phyloP scores from a whole-genome alignment of 1,284 basidiomycete species.

The Ustilago nuda region DNA sequence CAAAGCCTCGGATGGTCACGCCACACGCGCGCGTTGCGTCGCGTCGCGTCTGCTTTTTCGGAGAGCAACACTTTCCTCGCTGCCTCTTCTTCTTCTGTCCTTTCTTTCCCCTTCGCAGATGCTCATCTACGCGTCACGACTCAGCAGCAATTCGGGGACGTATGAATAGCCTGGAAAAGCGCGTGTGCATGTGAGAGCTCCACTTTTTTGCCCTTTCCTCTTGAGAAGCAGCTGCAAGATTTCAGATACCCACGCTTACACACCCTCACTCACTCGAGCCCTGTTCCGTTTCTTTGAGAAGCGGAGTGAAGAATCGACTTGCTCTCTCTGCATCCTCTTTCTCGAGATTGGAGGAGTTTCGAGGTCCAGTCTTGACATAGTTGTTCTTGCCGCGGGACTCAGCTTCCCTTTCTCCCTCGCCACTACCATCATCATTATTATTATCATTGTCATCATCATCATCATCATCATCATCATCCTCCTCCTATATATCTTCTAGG shows the following conservation, averaged over 20 bases:
- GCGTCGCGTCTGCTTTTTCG: conserved; percentile 1
- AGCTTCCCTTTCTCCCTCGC: not conserved
- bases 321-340: not conserved
- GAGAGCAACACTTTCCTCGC: conserved; percentile 1
- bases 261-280: not conserved
- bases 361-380: not conserved
- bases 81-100: not conserved
- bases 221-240: not conserved
- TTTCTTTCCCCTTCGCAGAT: conserved; percentile 2
- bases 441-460: too few species aligned
- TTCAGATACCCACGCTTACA: not conserved
- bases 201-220: not conserved
- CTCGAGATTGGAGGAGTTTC: not conserved
- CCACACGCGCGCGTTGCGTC: not conserved
- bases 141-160: conserved; percentile 2
- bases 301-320: not conserved
- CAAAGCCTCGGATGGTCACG: not conserved
- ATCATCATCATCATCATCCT: not conserved
- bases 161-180: not conserved
- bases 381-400: not conserved
- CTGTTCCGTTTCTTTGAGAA: not conserved
- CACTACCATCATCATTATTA: not conserved
- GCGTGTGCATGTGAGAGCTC: not conserved
- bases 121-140: conserved; percentile 32
- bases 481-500: not conserved